Percentiles rank a stretch among this genome's conserved stretches.
These are phyloP conservation scores for Trametes maxima DNA, from an alignment of 768 basidiomycete genomes.

Conservation along the genomic window DNA sequence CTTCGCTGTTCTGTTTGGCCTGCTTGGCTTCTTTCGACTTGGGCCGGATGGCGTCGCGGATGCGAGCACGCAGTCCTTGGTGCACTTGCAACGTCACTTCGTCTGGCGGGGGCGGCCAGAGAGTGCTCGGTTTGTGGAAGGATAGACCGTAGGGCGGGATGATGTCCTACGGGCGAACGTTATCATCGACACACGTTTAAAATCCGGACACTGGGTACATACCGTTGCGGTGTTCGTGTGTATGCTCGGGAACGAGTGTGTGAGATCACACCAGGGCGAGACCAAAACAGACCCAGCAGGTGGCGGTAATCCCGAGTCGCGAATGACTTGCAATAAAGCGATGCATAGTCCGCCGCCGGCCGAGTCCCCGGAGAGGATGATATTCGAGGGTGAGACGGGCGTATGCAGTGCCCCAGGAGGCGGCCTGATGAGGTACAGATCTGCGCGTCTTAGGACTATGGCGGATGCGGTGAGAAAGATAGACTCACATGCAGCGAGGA, in stretches of 20 bases:
- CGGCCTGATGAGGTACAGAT: conserved; percentile 88
- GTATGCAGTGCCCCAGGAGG: conserved; percentile 76
- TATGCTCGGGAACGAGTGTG: conserved; percentile 92
- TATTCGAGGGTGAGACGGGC: conserved; percentile 78
- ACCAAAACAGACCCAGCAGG: conserved; percentile 90
- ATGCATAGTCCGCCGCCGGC: conserved; percentile 89
- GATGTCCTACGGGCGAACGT: conserved; percentile 58
- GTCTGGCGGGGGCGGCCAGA: conserved; percentile 77
- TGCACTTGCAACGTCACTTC: conserved; percentile 61
- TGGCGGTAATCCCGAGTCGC: conserved; percentile 77
- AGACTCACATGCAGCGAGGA: conserved; percentile 78
- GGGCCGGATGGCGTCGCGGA: conserved; percentile 56
- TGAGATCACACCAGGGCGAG: conserved; percentile 93
- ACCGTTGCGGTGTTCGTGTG: conserved; percentile 85
- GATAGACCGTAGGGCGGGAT: conserved; percentile 77
- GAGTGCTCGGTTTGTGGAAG: conserved; percentile 74
- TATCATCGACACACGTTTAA: neutral
- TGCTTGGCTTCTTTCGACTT: conserved; percentile 1
- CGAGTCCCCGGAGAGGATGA: conserved; percentile 89
- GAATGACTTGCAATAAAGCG: conserved; percentile 83
- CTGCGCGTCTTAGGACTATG: conserved; percentile 40
- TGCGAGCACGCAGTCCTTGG: conserved; percentile 57
- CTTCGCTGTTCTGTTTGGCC: neutral
- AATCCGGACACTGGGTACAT: conserved; percentile 23
- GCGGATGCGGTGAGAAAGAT: neutral